Evolutionary conservation across 1,284 basidiomycete species (phyloP).

Genomic region (Papiliotrema laurentii): DNA sequence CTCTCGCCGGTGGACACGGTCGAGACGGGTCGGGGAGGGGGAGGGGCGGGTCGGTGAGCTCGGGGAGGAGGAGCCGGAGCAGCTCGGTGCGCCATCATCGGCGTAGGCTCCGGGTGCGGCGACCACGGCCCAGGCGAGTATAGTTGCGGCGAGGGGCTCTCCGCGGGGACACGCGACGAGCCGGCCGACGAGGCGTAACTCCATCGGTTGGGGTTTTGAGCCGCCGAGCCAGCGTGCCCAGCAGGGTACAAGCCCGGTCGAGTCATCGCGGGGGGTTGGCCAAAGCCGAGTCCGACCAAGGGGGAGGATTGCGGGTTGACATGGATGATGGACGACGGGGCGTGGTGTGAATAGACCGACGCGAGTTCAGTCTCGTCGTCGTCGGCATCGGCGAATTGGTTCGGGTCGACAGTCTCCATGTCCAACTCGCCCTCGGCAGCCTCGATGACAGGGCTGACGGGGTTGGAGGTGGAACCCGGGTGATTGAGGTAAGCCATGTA

Average conservation of each 20-base stretch:
- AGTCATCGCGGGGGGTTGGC: conserved; percentile 21
- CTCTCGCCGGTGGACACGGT: conserved; percentile 18
- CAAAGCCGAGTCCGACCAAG: conserved; percentile 34
- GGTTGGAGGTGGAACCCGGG: conserved; percentile 5
- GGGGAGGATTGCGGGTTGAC: conserved; percentile 9
- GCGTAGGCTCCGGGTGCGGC: conserved; percentile 13
- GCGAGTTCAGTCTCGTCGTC: conserved; percentile 50
- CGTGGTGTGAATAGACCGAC: conserved; percentile 21
- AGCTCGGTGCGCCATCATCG: conserved; percentile 20
- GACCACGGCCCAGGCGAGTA: conserved; percentile 21
- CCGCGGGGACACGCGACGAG: neutral
- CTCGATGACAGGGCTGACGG: conserved; percentile 4
- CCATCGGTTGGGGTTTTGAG: conserved; percentile 26
- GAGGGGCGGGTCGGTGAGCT: conserved; percentile 16
- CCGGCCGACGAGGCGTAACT: conserved; percentile 30
- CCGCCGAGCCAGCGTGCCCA: neutral
- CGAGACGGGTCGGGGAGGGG: conserved; percentile 17
- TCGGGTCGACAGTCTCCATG: conserved; percentile 31
- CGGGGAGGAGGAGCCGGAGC: conserved; percentile 14
- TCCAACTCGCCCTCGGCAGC: neutral
- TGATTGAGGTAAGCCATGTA: conserved; percentile 36
- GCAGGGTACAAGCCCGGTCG: conserved; percentile 29
- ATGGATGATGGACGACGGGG: conserved; percentile 7
- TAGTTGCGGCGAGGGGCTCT: conserved; percentile 8
- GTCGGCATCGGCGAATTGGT: conserved; percentile 56